phyloP scores from a whole-genome alignment of 2,329 filamentous ascomycete genomes.

The Arthroderma sp. region DNA sequence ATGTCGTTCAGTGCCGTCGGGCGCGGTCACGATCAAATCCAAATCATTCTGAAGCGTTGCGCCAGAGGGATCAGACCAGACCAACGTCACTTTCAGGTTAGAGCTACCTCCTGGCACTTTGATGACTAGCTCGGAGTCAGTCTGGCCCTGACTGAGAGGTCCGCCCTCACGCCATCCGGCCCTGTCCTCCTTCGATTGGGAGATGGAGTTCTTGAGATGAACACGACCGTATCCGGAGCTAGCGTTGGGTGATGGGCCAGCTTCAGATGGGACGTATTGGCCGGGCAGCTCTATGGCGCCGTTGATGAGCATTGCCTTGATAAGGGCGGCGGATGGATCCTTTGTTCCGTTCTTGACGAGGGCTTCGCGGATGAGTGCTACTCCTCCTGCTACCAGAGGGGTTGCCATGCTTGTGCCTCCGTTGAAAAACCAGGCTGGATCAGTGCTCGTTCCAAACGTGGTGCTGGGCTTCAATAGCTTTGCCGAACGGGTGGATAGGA shows the following conservation, averaged over 20 bases:
- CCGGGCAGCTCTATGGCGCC: conserved; percentile 16
- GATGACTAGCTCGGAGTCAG: conserved; percentile 7
- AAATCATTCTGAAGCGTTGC: conserved; percentile 16
- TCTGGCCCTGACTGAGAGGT: conserved; percentile 8
- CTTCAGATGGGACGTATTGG: conserved; percentile 15
- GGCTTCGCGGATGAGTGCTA: conserved; percentile 16
- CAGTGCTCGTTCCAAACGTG: conserved; percentile 9
- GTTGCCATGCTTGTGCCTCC: conserved; percentile 20
- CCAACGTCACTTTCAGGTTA: conserved; percentile 16
- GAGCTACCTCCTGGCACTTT: conserved; percentile 5
- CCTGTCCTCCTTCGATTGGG: conserved; percentile 6
- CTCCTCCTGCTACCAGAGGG: conserved; percentile 18
- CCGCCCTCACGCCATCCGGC: conserved; percentile 9
- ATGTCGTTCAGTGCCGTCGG: conserved; percentile 13
- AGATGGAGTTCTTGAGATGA: conserved; percentile 14
- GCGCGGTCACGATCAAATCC: conserved; percentile 13
- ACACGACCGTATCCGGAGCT: conserved; percentile 18
- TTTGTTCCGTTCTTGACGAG: conserved; percentile 12
- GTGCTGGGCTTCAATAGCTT: conserved; percentile 6
- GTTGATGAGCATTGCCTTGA: conserved; percentile 21
- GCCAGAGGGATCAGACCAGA: conserved; percentile 15
- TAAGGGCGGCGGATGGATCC: conserved; percentile 16
- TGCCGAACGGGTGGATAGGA: conserved; percentile 15
- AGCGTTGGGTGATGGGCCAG: conserved; percentile 14
- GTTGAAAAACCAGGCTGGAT: conserved; percentile 13